phyloP scores from a whole-genome alignment of 2,329 filamentous ascomycete genomes.

The Aspergillus sp. region DNA sequence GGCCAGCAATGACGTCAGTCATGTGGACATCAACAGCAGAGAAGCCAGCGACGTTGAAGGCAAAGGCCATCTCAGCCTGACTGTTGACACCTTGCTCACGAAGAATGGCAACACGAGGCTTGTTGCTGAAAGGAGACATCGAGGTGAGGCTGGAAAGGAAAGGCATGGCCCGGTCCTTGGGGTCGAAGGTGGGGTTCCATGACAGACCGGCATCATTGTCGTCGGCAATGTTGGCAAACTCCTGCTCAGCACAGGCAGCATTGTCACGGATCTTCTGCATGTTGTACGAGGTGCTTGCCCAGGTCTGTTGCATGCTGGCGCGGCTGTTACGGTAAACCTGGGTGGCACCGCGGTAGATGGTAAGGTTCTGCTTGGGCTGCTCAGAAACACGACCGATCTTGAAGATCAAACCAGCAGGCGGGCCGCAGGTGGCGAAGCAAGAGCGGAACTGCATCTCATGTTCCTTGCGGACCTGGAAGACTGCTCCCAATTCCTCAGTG shows the following conservation, averaged over 20 bases:
- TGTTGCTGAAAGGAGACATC: constrained; percentile 53
- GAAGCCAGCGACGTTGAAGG: constrained; percentile 87
- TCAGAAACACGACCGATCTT: constrained; percentile 74
- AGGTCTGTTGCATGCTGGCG: constrained; percentile 74
- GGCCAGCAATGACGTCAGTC: constrained; percentile 79
- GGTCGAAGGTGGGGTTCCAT: constrained; percentile 77
- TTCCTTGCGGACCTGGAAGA: constrained; percentile 86
- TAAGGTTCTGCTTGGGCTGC: constrained; percentile 66
- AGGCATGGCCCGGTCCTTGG: constrained; percentile 70
- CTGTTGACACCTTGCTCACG: constrained; percentile 95
- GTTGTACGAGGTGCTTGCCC: constrained; percentile 81
- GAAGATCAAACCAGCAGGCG: constrained; percentile 73
- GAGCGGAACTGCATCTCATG: constrained; percentile 82
- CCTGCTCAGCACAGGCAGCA: constrained; percentile 76
- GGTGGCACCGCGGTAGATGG: constrained; percentile 66
- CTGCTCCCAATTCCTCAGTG: constrained; percentile 91
- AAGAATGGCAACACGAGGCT: constrained; percentile 81
- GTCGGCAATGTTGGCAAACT: constrained; percentile 71
- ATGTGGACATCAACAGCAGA: constrained; percentile 92
- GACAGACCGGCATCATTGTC: constrained; percentile 74
- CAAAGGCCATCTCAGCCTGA: constrained; percentile 96
- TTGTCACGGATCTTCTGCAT: constrained; percentile 92
- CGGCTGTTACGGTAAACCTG: constrained; percentile 67
- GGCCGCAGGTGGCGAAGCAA: constrained; percentile 87
- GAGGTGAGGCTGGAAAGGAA: constrained; percentile 58